Percentiles rank a stretch among this genome's conserved stretches.
Evolutionary conservation across 2,329 filamentous ascomycete species (phyloP).

Genomic region (Blumeria hordei): DNA sequence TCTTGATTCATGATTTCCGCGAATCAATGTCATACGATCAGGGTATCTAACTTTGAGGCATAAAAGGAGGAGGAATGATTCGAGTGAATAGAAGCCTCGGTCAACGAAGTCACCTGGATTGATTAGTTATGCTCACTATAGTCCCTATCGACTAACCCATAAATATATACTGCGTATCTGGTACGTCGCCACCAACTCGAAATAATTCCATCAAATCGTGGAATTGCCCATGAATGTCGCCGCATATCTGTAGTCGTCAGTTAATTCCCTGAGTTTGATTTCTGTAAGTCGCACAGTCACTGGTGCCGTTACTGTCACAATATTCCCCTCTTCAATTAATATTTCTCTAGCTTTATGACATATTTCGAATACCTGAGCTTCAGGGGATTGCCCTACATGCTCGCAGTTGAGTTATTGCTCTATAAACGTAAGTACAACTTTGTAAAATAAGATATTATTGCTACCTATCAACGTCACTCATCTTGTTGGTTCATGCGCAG

Average conservation of each 20-base stretch:
- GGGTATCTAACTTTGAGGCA: constrained; percentile 95
- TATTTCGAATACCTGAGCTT: constrained; percentile 82
- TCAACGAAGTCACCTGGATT: constrained; percentile 75
- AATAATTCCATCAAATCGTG: constrained; percentile 99
- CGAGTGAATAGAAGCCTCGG: constrained; percentile 90
- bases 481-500: constrained; percentile 18
- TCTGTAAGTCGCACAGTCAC: constrained; percentile 41
- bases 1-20: constrained; percentile 85
- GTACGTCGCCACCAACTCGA: constrained; percentile 93
- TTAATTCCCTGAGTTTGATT: too few relatives aligned
- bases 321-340: constrained; percentile 91
- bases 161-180: constrained; percentile 97
- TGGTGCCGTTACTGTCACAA: constrained; percentile 81
- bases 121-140: constrained; percentile 3
- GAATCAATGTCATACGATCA: constrained; percentile 85
- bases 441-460: constrained; percentile 4
- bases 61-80: constrained; percentile 84
- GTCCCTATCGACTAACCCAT: constrained; percentile 67
- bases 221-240: constrained; percentile 97
- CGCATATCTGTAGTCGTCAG: constrained; percentile 33
- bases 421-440: constrained; percentile 17
- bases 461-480: constrained; percentile 90
- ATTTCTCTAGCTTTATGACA: constrained; percentile 94
- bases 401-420: constrained; percentile 85
- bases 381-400: constrained; percentile 90